Conservation (phyloP, 208 protist species). For the Trypanosoma grayi region DNA sequence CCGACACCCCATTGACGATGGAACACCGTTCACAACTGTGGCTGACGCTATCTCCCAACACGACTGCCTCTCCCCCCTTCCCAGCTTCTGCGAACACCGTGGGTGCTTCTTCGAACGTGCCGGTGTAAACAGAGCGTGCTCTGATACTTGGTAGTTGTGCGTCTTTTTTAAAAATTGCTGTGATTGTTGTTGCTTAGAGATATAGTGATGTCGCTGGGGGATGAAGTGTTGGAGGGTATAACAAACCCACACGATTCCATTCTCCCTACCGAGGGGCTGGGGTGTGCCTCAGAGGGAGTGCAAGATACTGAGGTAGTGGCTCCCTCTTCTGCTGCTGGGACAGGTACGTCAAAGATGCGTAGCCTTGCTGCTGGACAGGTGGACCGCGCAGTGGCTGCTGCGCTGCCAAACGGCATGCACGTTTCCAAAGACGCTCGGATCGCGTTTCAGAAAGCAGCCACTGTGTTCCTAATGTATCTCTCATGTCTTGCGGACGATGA, state of each 20-base stretch:
- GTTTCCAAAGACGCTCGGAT: constrained; percentile 63
- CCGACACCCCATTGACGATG: constrained; percentile 9
- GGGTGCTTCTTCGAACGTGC: constrained; percentile 11
- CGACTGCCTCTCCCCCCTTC: neutral
- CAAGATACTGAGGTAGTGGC: neutral
- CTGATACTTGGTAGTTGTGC: neutral
- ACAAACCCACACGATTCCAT: too few species aligned
- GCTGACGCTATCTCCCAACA: neutral
- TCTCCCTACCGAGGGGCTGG: too few species aligned
- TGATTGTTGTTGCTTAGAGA: neutral
- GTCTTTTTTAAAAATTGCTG: neutral
- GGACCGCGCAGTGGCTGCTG: constrained; percentile 49
- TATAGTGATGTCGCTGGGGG: too few species aligned
- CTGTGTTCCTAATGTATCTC: constrained; percentile 66
- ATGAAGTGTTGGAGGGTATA: too few species aligned
- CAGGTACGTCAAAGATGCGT: constrained; percentile 7
- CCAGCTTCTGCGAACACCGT: neutral
- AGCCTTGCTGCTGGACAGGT: constrained; percentile 78
- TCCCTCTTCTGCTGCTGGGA: neutral
- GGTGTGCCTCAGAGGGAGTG: too few species aligned
- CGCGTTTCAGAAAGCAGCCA: constrained; percentile 77
- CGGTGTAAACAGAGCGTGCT: constrained; percentile 16
- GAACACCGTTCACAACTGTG: constrained; percentile 9
- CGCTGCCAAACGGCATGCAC: constrained; percentile 61
- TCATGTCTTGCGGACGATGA: constrained; percentile 71